Evolutionary conservation across 2,329 filamentous ascomycete genomes (phyloP), one percentile per base, ranked within the genome.

Genomic region (Fusarium dlaminii): DNA sequence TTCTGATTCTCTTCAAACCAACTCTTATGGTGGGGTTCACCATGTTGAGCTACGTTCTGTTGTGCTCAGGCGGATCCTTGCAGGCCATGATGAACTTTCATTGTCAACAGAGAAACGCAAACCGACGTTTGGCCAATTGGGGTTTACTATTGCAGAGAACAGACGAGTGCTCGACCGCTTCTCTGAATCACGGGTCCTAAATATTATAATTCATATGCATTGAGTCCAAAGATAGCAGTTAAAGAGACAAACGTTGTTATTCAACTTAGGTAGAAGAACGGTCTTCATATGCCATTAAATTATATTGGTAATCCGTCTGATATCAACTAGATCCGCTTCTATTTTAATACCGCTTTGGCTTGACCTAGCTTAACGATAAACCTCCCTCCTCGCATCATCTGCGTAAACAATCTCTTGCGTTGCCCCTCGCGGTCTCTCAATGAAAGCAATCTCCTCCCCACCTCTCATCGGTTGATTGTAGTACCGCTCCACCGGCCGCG

Each of bases 361-460:
- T 20, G 32, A 49, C 42, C 15, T 29, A 55, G 14, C 20, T 76
- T 52, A 84, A 57, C 81, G 81, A 65, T 84, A 84, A 24, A 82
- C 69, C 43, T 82, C 81, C 66, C 81, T 79, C 57, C 81, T 79
- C 17, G 63, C 79, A 69, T 84, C 82, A 45, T 86, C 84, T n/a
- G 83, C 75, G 70, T 88, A 88, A 27, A 85, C 80, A 32, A 86
- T 81, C 40, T 86, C 86, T 51, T 84, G 84, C 20, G 82, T 80
- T 32, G 81, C 78, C 54, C 81, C 81, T 58, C 82, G 81, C 22
- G 86, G 84, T 51, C 81, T 81, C 70, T 87, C 86, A 60, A 87
- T 81, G 60, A 85, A 88, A 7, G 84, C 79, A 46, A 86, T 79
- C 42, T 86, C 86, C 52, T 84, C 83, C 27, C 74, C 74, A 42